Evolutionary conservation across 495 filamentous ascomycete genomes (phyloP).

Genomic region (Venustampulla echinocandica): DNA sequence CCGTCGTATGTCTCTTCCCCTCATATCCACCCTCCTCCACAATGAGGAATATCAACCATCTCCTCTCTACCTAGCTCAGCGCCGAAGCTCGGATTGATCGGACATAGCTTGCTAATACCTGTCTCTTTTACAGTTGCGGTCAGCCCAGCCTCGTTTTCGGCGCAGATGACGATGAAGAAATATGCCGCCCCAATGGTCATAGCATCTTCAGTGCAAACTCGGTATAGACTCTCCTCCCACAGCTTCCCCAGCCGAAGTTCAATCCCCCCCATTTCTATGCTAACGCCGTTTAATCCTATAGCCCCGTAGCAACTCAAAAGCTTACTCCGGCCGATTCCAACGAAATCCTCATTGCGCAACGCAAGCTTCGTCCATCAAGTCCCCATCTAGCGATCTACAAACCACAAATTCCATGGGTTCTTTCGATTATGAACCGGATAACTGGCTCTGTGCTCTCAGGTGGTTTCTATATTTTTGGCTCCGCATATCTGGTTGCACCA

Average conservation of each 20-base stretch:
- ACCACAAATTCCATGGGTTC: slow-evolving; percentile 79
- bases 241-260: too few relatives aligned
- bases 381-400: slow-evolving; percentile 88
- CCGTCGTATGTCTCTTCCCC: slow-evolving; percentile 47
- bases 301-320: slow-evolving; percentile 49
- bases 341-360: slow-evolving; percentile 75
- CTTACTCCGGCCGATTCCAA: slow-evolving; percentile 48
- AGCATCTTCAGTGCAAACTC: slow-evolving; percentile 36
- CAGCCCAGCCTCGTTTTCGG: slow-evolving; percentile 14
- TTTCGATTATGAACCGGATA: slow-evolving; percentile 67
- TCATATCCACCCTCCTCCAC: slow-evolving; percentile 27
- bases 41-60: slow-evolving; percentile 36
- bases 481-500: slow-evolving; percentile 77
- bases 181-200: slow-evolving; percentile 13
- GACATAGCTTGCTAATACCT: slow-evolving; percentile 12
- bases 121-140: slow-evolving; percentile 17
- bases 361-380: slow-evolving; percentile 71
- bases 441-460: slow-evolving; percentile 66
- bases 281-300: slow-evolving; percentile 24
- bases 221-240: slow-evolving; percentile 31
- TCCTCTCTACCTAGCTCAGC: slow-evolving; percentile 29
- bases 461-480: slow-evolving; percentile 71
- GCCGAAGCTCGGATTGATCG: slow-evolving; percentile 6
- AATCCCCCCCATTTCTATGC: not conserved
- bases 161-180: slow-evolving; percentile 16